Base-by-base conservation (phyloP, 2,329 filamentous ascomycete genomes). In the Dothidotthia symphoricarpi region DNA sequence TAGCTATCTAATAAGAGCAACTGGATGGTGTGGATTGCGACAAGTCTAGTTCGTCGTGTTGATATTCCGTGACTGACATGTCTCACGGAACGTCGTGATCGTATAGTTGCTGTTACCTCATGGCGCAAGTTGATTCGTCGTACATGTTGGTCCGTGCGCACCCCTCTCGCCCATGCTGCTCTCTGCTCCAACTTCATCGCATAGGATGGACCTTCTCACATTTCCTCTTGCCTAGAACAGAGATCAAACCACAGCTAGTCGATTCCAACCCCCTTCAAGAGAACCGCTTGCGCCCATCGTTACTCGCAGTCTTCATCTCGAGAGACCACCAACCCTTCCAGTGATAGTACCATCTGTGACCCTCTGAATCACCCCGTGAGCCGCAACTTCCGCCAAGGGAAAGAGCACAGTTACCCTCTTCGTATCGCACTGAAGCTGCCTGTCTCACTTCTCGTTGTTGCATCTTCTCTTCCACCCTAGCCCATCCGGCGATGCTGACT, bases 101-200 rank as follows among this genome's bases (percentile, higher is more conserved):
- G n/a, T n/a, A n/a, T n/a, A n/a, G n/a, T 49, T 49, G 22, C 36
- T 49, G 28, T 51, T 51, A 51, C 45, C 39, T 44, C 26, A 50
- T 47, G 25, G 31, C 22, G 35, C 31, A 16, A 29, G 31, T 31
- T 38, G n/a, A 50, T 50, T 50, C 43, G 47, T 37, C 36, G 17
- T 11, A 16, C 1, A 14, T 13, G 10, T 8, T 14, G 28, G 36
- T 28, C 39, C 42, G 34, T 48, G 39, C 42, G 30, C 33, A 25
- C 19, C 47, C 44, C 38, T 44, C 44, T 49, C 44, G 37, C 16
- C 24, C 34, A 33, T 12, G 22, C 31, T 24, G 16, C 39, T 34
- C 45, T 24, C 17, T 17, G 36, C 26, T 16, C 10, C 15, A 22
- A 22, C 14, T 3, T 16, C 12, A 19, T 32, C 8, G 24, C 17